A percentile compares a stretch with the other conserved stretches of the same genome.
phyloP scores from a whole-genome alignment of 2,329 filamentous ascomycete genomes.

The Botrytis fragariae region DNA sequence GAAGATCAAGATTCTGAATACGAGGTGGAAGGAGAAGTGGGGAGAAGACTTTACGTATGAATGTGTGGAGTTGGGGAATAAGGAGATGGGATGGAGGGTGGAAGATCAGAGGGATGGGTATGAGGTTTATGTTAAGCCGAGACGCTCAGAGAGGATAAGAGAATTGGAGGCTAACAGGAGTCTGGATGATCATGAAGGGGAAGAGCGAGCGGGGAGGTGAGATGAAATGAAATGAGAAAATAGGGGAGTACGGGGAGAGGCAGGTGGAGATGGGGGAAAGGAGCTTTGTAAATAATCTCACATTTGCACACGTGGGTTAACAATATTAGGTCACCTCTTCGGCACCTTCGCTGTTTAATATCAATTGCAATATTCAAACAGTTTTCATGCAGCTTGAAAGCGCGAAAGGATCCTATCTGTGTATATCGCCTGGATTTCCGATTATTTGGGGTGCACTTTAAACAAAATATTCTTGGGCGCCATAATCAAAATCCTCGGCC shows the following conservation, averaged over 20 bases:
- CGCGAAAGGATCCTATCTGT: fast-evolving
- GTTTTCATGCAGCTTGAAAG: background rate
- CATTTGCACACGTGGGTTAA: background rate
- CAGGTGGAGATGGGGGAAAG: background rate
- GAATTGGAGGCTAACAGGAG: background rate
- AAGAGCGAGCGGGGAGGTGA: background rate
- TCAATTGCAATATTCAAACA: background rate
- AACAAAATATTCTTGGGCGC: background rate
- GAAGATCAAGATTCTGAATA: slow-evolving; percentile 3
- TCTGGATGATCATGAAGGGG: background rate
- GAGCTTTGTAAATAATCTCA: background rate
- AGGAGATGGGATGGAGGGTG: background rate
- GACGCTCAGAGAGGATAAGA: background rate
- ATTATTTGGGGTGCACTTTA: background rate
- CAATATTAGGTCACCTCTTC: background rate
- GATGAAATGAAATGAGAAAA: background rate
- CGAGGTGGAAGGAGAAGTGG: slow-evolving; percentile 10
- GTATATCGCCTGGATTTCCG: background rate
- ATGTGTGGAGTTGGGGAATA: background rate
- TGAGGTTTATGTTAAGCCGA: background rate
- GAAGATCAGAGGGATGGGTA: background rate
- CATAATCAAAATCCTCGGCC: background rate
- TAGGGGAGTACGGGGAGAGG: background rate
- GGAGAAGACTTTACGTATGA: background rate
- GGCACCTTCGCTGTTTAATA: background rate